Evolutionary conservation across 495 filamentous ascomycete species (phyloP).

Genomic region (Aspergillus bertholletiae): DNA sequence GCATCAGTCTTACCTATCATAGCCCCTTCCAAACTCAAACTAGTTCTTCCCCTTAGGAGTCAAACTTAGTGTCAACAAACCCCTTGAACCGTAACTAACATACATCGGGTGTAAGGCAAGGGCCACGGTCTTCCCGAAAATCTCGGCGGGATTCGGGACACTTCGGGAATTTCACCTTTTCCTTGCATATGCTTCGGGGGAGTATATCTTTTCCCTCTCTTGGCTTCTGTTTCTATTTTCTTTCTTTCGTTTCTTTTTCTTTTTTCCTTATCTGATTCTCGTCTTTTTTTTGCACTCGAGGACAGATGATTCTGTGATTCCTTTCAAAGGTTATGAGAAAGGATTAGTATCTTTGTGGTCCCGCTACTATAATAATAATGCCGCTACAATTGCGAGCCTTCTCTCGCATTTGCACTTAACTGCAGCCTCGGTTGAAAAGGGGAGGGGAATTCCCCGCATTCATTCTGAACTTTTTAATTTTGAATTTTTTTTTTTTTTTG

Average conservation of each 20-base stretch:
- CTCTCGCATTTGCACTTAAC: too few species aligned
- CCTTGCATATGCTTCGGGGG: neutral
- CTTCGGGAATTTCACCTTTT: constrained; percentile 16
- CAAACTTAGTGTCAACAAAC: too few species aligned
- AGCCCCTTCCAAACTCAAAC: too few species aligned
- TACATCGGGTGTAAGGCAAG: too few species aligned
- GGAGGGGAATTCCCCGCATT: constrained; percentile 3
- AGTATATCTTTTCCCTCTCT: neutral
- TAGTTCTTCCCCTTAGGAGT: constrained; percentile 10
- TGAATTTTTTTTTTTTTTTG: neutral
- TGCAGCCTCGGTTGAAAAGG: constrained; percentile 3
- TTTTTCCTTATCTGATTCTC: neutral
- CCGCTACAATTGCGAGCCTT: too few species aligned
- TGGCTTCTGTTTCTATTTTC: neutral
- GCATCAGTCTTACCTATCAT: too few species aligned
- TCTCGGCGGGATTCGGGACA: constrained; percentile 30
- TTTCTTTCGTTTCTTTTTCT: constrained; percentile 1
- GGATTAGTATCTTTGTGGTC: too few species aligned
- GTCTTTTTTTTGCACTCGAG: neutral
- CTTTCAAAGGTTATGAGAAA: too few species aligned
- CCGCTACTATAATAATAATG: too few species aligned
- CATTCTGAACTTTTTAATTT: neutral
- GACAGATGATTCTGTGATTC: neutral
- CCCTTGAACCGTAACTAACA: too few species aligned
- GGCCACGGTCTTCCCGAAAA: constrained; percentile 7